These are phyloP conservation scores for Pleurotus citrinopileatus DNA, from an alignment of 768 basidiomycete species.

Conservation along the genomic window DNA sequence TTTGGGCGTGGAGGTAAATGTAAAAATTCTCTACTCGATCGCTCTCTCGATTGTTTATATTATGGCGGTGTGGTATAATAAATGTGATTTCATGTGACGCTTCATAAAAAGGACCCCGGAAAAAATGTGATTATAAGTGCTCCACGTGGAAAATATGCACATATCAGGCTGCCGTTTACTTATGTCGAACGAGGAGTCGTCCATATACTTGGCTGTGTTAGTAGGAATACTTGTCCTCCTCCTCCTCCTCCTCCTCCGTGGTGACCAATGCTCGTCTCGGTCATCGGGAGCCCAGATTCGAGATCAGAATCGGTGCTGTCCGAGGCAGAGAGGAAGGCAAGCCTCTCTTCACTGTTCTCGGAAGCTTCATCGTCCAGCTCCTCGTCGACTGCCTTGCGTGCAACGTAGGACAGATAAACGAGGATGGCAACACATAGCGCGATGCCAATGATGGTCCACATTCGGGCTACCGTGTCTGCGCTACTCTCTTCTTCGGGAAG, in stretches of 20 bases:
- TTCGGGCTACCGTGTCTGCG: conserved; percentile 48
- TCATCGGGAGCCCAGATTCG: conserved; percentile 20
- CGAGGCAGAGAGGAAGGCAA: conserved; percentile 47
- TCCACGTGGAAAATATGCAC: neutral
- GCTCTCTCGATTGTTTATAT: no score
- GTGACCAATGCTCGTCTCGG: no score
- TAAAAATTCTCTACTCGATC: neutral
- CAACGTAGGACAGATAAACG: conserved; percentile 77
- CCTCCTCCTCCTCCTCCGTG: no score
- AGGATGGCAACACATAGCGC: conserved; percentile 71
- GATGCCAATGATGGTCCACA: conserved; percentile 71
- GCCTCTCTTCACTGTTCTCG: conserved; percentile 44
- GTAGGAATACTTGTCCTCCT: conserved; percentile 7
- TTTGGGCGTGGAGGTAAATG: neutral
- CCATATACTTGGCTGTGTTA: neutral
- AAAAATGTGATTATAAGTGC: neutral
- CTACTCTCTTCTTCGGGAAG: conserved; percentile 27
- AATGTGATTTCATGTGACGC: no score
- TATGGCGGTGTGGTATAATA: no score
- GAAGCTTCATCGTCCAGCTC: conserved; percentile 39
- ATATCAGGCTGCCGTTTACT: neutral
- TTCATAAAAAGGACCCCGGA: neutral
- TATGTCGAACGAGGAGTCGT: no score
- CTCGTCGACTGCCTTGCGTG: conserved; percentile 58
- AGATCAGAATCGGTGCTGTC: conserved; percentile 6